Base-by-base conservation (phyloP, 2,329 filamentous ascomycete genomes). In the Thielaviopsis punctulata region DNA sequence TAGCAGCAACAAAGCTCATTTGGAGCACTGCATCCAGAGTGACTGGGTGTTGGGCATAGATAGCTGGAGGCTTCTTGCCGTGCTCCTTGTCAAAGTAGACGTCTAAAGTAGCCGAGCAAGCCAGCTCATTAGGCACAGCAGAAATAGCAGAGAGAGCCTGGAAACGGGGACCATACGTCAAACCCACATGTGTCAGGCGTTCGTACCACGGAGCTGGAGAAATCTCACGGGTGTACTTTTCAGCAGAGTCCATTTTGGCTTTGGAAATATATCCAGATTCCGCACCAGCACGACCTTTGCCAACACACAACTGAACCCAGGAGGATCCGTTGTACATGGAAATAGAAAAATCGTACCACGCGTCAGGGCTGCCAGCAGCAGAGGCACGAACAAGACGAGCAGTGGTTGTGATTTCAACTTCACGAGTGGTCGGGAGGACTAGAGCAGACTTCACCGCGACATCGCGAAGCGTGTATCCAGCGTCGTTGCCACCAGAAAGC, bases 281-380 rank as follows among this genome's bases (percentile, higher is more conserved):
- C 9, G 45, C 15, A 9, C 45, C 45, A 21, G 45, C 45, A 25
- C 45, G 45, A 15, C 45, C 45, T n/a, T 27, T 24, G 22, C 45
- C 24, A 18, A 30, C 23, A 25, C 45, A 47, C 2, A 47, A 15
- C 23, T 47, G 45, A 21, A 47, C 45, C 45, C 45, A 47, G 22
- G 45, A 47, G 7, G 45, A 47, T 4, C 45, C 45, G 23, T 47
- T 69, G 69, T 69, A 77, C 0, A 76, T 77, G 45, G 68, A 73
- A 23, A 80, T 73, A 1, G 67, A 63, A 62, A 80, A 80, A 58
- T 76, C 73, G 15, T 64, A 65, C 1, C 62, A 62, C 13, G 67
- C 60, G 0, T 64, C 56, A 73, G 70, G 52, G 63, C 64, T 57
- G 67, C 63, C 13, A 0, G 68, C 33, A 10, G 13, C 12, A 39